phyloP scores from a whole-genome alignment of 148 eudicot species.

The Chenopodium quinoa region DNA sequence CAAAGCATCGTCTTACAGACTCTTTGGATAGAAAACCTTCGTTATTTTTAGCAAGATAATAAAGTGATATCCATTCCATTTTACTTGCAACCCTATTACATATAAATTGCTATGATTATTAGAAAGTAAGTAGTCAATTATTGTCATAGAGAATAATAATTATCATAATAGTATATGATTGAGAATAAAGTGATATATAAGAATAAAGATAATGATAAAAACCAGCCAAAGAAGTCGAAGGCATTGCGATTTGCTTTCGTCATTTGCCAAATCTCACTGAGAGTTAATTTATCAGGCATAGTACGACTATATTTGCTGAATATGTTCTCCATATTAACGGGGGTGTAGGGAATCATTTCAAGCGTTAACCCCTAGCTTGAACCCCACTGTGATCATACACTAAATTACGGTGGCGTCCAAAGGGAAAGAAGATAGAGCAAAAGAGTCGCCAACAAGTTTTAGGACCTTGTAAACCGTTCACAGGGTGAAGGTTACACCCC shows the following conservation, averaged over 20 bases:
- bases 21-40: slow-evolving; percentile 75
- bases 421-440: no score
- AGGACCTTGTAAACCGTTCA: no score
- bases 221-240: slow-evolving; percentile 75
- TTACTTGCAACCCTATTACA: slow-evolving; percentile 45
- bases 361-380: no score
- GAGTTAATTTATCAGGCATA: slow-evolving; percentile 50
- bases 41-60: slow-evolving; percentile 59
- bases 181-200: neutral
- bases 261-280: slow-evolving; percentile 67
- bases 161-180: neutral
- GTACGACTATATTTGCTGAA: slow-evolving; percentile 70
- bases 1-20: slow-evolving; percentile 72
- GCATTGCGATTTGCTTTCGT: slow-evolving; percentile 63
- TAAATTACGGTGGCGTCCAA: no score
- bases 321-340: slow-evolving; percentile 58
- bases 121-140: neutral
- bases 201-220: slow-evolving; percentile 6
- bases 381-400: no score
- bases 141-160: no score
- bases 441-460: no score
- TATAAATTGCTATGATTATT: neutral
- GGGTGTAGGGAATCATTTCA: no score
- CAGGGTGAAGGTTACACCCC: no score
- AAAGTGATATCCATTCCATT: slow-evolving; percentile 64